Percentiles rank a stretch among this genome's conserved stretches.
phyloP scores from a whole-genome alignment of 2,329 filamentous ascomycete species.

The Sclerotinia glacialis region DNA sequence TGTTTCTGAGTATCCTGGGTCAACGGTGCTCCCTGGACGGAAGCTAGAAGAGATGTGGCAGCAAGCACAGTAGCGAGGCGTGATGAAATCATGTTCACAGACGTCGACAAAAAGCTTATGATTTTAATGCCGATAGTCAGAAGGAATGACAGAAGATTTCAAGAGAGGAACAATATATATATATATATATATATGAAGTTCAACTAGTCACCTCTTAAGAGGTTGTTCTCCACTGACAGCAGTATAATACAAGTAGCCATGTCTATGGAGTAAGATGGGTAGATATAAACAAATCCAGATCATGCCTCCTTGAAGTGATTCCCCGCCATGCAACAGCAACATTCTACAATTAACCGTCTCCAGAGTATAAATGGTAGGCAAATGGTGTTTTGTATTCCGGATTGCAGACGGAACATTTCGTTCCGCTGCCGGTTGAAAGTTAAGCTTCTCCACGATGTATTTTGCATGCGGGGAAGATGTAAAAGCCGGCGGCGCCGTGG shows the following conservation, averaged over 20 bases:
- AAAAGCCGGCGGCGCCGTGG: neutral
- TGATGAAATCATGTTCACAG: neutral
- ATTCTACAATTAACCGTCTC: neutral
- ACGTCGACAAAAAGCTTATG: neutral
- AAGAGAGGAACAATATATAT: too few relatives aligned
- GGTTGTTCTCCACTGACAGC: neutral
- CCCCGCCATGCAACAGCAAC: neutral
- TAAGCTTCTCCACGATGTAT: conserved; percentile 13
- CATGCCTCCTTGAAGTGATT: neutral
- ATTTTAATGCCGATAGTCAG: neutral
- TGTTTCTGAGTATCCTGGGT: neutral
- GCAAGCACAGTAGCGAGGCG: neutral
- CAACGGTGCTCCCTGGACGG: conserved; percentile 5
- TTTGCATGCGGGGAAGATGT: conserved; percentile 18
- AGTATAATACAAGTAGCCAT: neutral
- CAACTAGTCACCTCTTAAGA: neutral
- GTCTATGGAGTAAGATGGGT: neutral
- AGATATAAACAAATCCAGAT: neutral
- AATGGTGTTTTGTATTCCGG: neutral
- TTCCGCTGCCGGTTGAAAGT: conserved; percentile 15
- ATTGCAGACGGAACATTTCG: conserved; percentile 36
- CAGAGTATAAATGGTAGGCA: neutral
- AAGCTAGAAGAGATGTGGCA: neutral
- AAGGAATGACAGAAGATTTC: too few relatives aligned
- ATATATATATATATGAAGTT: neutral